Percentiles rank a stretch among this genome's conserved stretches.
Conservation (phyloP, 495 filamentous ascomycete genomes). For the Rusavskia elegans region DNA sequence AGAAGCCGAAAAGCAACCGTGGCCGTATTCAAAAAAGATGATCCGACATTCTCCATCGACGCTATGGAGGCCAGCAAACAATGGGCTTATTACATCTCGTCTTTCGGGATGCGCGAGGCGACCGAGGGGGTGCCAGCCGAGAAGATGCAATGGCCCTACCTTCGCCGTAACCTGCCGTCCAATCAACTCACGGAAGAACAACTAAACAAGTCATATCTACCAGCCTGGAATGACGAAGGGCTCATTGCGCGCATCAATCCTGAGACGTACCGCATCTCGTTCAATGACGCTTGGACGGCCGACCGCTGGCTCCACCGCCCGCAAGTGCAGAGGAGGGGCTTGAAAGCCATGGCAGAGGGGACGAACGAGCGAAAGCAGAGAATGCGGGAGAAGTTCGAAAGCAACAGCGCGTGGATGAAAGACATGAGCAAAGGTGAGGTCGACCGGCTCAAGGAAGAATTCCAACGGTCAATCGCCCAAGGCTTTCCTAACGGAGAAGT, state of each 20-base stretch:
- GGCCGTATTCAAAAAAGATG: constrained; percentile 61
- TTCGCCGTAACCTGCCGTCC: constrained; percentile 58
- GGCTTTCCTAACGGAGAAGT: background rate
- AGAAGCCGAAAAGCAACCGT: constrained; percentile 41
- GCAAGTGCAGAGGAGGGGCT: constrained; percentile 5
- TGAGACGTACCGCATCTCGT: constrained; percentile 67
- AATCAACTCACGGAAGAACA: constrained; percentile 34
- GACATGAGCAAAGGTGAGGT: constrained; percentile 9
- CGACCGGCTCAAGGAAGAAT: constrained; percentile 4
- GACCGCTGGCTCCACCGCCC: constrained; percentile 34
- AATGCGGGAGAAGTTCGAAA: constrained; percentile 10
- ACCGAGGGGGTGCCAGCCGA: constrained; percentile 68
- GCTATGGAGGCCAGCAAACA: constrained; percentile 39
- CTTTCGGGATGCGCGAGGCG: constrained; percentile 71
- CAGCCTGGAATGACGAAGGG: constrained; percentile 52
- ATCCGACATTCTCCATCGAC: constrained; percentile 57
- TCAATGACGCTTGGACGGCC: constrained; percentile 44
- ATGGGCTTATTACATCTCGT: constrained; percentile 90
- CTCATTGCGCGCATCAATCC: constrained; percentile 65
- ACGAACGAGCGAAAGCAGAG: constrained; percentile 6
- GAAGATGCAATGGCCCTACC: constrained; percentile 46
- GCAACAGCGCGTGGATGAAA: constrained; percentile 11
- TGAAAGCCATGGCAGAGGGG: constrained; percentile 7
- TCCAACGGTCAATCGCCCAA: background rate
- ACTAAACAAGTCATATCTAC: constrained; percentile 31